Conservation (phyloP, 2,329 filamentous ascomycete species). For the Neonectria magnoliae region DNA sequence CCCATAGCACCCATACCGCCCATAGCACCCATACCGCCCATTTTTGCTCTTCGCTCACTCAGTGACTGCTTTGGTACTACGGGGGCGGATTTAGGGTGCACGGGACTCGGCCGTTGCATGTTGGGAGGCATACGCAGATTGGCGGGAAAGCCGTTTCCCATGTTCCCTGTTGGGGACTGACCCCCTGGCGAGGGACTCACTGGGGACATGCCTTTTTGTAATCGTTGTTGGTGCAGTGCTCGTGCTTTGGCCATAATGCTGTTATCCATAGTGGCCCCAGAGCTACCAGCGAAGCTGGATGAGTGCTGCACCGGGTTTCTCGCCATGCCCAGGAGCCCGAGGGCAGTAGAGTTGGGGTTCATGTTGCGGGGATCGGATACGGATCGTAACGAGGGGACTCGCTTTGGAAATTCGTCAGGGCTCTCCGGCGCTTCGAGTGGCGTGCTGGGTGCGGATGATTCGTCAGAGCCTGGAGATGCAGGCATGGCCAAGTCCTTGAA, state of each 20-base stretch:
- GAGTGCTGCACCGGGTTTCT: conserved; percentile 60
- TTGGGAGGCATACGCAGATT: conserved; percentile 55
- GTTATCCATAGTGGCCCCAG: conserved; percentile 48
- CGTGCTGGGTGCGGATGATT: conserved; percentile 60
- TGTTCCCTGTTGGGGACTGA: conserved; percentile 46
- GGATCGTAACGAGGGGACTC: conserved; percentile 68
- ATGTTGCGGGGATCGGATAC: conserved; percentile 71
- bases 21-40: conserved; percentile 41
- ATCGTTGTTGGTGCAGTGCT: conserved; percentile 57
- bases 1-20: not conserved
- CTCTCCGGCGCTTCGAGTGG: conserved; percentile 55
- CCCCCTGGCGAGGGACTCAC: conserved; percentile 45
- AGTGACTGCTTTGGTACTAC: conserved; percentile 66
- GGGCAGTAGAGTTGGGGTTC: conserved; percentile 84
- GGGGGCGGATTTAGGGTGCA: conserved; percentile 65
- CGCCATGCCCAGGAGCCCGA: conserved; percentile 77
- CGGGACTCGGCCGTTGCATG: conserved; percentile 58
- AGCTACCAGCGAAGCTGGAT: conserved; percentile 47
- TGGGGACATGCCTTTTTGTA: conserved; percentile 55
- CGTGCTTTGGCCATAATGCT: conserved; percentile 59
- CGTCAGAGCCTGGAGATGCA: conserved; percentile 56
- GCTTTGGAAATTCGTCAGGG: conserved; percentile 53
- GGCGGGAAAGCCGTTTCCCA: conserved; percentile 56
- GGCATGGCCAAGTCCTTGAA: conserved; percentile 49
- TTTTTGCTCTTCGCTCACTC: conserved; percentile 69